These are phyloP conservation scores for Fragilariopsis cylindrus DNA, from an alignment of 108 stramenopile genomes.

Conservation along the genomic window DNA sequence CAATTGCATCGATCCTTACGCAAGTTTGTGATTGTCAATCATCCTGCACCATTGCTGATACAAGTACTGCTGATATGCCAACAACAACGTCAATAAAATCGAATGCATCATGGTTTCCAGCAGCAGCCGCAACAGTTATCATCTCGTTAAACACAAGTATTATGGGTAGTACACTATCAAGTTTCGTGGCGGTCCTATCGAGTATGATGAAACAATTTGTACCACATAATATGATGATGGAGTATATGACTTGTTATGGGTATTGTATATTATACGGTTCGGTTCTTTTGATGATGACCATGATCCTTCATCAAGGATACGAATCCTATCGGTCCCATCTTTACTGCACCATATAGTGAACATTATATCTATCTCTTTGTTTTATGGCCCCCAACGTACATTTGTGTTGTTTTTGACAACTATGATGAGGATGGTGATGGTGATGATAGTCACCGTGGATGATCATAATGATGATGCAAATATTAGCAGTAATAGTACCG, in stretches of 20 bases:
- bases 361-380: neutral
- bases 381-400: slow-evolving; percentile 18
- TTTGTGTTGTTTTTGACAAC: neutral
- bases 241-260: slow-evolving; percentile 26
- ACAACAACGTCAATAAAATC: neutral
- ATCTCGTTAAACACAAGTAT: neutral
- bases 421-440: neutral
- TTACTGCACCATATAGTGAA: slow-evolving; percentile 30
- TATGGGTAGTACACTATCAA: neutral
- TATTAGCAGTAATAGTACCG: too few relatives aligned
- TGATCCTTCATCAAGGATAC: slow-evolving; percentile 18
- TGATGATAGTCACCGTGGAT: neutral
- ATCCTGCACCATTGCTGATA: neutral
- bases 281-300: neutral
- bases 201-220: neutral
- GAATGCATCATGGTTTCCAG: slow-evolving; percentile 1
- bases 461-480: neutral
- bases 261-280: slow-evolving; percentile 12
- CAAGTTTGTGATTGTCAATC: slow-evolving; percentile 12
- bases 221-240: neutral
- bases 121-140: neutral
- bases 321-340: slow-evolving; percentile 21
- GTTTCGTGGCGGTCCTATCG: neutral
- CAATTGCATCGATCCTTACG: neutral
- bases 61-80: neutral